Percentiles rank a stretch among this genome's conserved stretches.
Evolutionary conservation across 192 early-diverging fungal species (phyloP).

Genomic region (Mortierella alpina): DNA sequence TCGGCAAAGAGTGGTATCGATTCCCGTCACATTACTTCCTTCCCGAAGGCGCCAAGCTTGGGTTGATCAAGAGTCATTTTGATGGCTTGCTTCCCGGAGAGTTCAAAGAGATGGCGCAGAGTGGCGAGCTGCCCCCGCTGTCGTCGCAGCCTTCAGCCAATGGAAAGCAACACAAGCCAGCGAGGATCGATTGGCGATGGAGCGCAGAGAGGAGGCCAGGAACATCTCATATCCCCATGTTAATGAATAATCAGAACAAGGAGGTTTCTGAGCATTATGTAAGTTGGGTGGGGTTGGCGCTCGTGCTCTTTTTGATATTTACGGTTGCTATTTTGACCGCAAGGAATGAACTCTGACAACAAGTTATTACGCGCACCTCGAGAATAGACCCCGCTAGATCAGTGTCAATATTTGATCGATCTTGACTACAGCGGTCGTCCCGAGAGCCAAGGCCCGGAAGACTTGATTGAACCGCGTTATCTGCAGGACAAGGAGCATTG

Average conservation of each 20-base stretch:
- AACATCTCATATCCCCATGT: slow-evolving; percentile 18
- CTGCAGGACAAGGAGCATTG: slow-evolving; percentile 65
- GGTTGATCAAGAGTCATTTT: slow-evolving; percentile 78
- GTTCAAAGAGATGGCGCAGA: slow-evolving; percentile 64
- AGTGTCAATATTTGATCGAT: slow-evolving; percentile 48
- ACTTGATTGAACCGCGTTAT: slow-evolving; percentile 60
- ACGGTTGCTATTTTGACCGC: too few relatives aligned
- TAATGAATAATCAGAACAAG: slow-evolving; percentile 52
- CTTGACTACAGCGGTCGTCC: slow-evolving; percentile 44
- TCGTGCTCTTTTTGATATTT: not conserved
- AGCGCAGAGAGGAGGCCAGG: slow-evolving; percentile 45
- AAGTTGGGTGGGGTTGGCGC: too few relatives aligned
- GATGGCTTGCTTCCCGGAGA: slow-evolving; percentile 86
- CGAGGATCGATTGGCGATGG: slow-evolving; percentile 44
- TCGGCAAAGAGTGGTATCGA: slow-evolving; percentile 95
- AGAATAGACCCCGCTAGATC: slow-evolving; percentile 37
- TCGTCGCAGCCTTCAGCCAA: slow-evolving; percentile 7
- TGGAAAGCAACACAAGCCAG: slow-evolving; percentile 31
- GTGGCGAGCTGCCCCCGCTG: slow-evolving; percentile 12
- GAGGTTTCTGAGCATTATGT: slow-evolving; percentile 51
- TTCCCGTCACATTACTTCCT: slow-evolving; percentile 94
- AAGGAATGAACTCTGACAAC: not conserved
- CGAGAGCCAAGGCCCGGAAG: not conserved
- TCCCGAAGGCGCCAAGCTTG: slow-evolving; percentile 75
- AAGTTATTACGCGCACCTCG: not conserved